These are phyloP conservation scores for Begonia fuchsioides DNA, from an alignment of 306 rosid genomes.

Conservation along the genomic window DNA sequence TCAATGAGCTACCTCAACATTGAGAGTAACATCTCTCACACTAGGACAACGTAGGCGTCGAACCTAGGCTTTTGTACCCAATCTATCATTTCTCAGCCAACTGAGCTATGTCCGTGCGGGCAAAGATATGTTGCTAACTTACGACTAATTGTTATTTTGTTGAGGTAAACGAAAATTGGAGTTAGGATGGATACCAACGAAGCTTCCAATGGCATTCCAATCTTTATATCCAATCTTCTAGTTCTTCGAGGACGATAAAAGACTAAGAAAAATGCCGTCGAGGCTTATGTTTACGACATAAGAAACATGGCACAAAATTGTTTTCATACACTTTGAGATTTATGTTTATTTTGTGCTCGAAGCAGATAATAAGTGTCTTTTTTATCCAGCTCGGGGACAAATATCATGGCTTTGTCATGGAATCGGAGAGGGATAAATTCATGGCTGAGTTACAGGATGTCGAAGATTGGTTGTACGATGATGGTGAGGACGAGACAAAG, in stretches of 20 bases:
- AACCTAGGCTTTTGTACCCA: no score
- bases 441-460: slow-evolving; percentile 55
- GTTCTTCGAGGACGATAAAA: slow-evolving; percentile 53
- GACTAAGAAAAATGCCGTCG: slow-evolving; percentile 94
- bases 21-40: no score
- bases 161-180: no score
- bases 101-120: no score
- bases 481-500: slow-evolving; percentile 91
- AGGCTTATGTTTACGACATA: slow-evolving; percentile 90
- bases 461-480: slow-evolving; percentile 93
- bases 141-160: no score
- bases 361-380: background rate
- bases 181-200: no score
- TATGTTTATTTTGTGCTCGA: background rate
- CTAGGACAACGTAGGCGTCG: no score
- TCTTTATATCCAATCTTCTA: no score
- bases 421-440: slow-evolving; percentile 54
- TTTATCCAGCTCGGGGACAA: slow-evolving; percentile 60
- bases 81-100: no score
- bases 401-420: slow-evolving; percentile 56
- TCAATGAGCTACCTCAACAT: no score
- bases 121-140: no score
- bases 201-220: no score
- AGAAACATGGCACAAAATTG: slow-evolving; percentile 58
- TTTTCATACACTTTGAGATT: background rate